Percentiles rank a stretch among this genome's conserved stretches.
Conservation (phyloP, 495 filamentous ascomycete species). For the Thermochaetoides thermophila region DNA sequence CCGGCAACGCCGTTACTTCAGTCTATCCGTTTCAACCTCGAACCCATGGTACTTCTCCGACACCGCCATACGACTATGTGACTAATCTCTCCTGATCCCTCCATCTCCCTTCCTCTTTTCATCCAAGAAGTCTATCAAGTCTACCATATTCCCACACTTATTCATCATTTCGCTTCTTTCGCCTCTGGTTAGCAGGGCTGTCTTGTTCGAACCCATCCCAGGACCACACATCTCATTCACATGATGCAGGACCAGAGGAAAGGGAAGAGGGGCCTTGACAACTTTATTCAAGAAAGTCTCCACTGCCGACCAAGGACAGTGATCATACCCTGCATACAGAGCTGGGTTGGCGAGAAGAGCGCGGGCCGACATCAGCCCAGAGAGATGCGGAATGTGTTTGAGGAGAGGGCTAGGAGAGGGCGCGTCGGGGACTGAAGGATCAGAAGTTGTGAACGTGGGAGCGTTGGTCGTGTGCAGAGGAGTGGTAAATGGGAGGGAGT, state of each 20-base stretch:
- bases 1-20: no score
- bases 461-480: constrained; percentile 14
- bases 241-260: constrained; percentile 46
- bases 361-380: constrained; percentile 50
- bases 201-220: constrained; percentile 31
- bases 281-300: constrained; percentile 41
- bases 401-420: constrained; percentile 8
- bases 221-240: constrained; percentile 45
- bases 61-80: no score
- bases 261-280: constrained; percentile 38
- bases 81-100: background rate
- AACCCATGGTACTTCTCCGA: no score
- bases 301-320: constrained; percentile 45
- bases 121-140: constrained; percentile 47
- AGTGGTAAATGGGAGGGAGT: constrained; percentile 29
- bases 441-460: constrained; percentile 11
- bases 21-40: no score
- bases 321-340: constrained; percentile 38
- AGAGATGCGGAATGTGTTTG: constrained; percentile 20
- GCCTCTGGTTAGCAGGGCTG: constrained; percentile 33
- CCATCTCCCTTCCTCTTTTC: constrained; percentile 21
- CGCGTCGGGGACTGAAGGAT: constrained; percentile 9
- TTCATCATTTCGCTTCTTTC: constrained; percentile 35
- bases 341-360: constrained; percentile 48
- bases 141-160: constrained; percentile 35